Conservation (phyloP, 2,329 filamentous ascomycete species). For the Exophiala calicioides region DNA sequence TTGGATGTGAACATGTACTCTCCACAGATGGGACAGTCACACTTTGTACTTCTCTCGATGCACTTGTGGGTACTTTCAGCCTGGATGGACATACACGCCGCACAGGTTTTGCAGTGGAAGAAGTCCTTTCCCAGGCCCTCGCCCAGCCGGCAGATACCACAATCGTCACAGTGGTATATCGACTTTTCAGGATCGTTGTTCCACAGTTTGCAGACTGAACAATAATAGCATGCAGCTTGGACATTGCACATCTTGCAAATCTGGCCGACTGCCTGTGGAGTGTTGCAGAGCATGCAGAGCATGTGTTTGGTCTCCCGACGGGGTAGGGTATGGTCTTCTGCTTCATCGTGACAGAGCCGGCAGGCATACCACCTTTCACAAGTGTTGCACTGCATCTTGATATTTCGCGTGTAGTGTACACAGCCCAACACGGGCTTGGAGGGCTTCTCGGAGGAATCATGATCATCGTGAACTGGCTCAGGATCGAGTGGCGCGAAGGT, state of each 20-base stretch:
- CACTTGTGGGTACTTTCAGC: constrained; percentile 86
- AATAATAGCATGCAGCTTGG: constrained; percentile 85
- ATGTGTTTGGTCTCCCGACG: constrained; percentile 87
- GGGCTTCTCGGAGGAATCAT: constrained; percentile 45
- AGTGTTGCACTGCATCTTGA: constrained; percentile 89
- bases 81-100: constrained; percentile 88
- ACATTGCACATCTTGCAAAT: constrained; percentile 75
- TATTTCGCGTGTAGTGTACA: constrained; percentile 89
- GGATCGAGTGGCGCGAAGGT: constrained; percentile 60
- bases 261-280: constrained; percentile 78
- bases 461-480: constrained; percentile 26
- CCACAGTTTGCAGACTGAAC: constrained; percentile 93
- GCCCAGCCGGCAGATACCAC: constrained; percentile 90
- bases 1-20: constrained; percentile 96
- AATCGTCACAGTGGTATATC: constrained; percentile 95
- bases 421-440: constrained; percentile 69
- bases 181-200: constrained; percentile 87
- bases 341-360: constrained; percentile 86
- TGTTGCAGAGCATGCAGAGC: constrained; percentile 94
- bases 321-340: constrained; percentile 75
- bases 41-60: constrained; percentile 90
- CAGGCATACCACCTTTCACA: constrained; percentile 94
- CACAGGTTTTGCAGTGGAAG: constrained; percentile 97
- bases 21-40: constrained; percentile 93
- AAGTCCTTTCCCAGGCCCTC: constrained; percentile 94